A percentile compares a stretch with the other conserved stretches of the same genome.
Conservation (phyloP, 2,329 filamentous ascomycete species). For the Trichoderma asperellum region DNA sequence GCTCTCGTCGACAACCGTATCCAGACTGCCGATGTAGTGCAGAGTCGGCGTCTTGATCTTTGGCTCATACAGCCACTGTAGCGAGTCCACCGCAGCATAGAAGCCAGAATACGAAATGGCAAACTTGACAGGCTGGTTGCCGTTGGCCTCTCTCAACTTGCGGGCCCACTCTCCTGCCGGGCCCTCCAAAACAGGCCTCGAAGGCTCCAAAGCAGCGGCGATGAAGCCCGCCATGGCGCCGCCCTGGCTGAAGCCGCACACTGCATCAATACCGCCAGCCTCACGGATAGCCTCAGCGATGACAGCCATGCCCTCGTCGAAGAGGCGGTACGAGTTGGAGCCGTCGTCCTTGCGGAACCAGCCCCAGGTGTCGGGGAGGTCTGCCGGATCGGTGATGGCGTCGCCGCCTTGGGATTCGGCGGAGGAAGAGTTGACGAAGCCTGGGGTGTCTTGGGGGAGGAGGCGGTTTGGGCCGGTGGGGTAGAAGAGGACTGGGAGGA, state of each 20-base stretch:
- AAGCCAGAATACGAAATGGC: conserved; percentile 80
- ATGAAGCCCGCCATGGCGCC: conserved; percentile 73
- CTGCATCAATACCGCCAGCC: conserved; percentile 73
- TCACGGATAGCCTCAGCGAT: conserved; percentile 66
- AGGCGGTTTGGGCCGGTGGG: conserved; percentile 71
- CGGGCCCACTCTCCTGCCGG: conserved; percentile 48
- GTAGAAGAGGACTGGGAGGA: conserved; percentile 63
- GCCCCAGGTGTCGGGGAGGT: conserved; percentile 69
- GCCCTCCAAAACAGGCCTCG: conserved; percentile 37
- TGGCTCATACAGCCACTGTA: conserved; percentile 71
- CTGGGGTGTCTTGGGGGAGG: conserved; percentile 68
- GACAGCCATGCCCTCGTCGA: conserved; percentile 68
- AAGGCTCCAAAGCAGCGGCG: conserved; percentile 68
- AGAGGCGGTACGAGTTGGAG: conserved; percentile 64
- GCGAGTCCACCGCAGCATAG: conserved; percentile 61
- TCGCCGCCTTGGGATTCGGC: conserved; percentile 36
- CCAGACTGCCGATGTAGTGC: conserved; percentile 81
- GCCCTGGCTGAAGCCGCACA: conserved; percentile 83
- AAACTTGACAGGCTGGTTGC: conserved; percentile 62
- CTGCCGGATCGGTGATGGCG: conserved; percentile 35
- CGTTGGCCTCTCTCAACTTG: conserved; percentile 55
- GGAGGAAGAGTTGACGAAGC: conserved; percentile 59
- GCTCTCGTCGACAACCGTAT: conserved; percentile 84
- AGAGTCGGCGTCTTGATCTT: conserved; percentile 75
- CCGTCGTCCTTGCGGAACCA: conserved; percentile 80